Base-by-base conservation (phyloP, 345 rosid species). In the Salix suchowensis region DNA sequence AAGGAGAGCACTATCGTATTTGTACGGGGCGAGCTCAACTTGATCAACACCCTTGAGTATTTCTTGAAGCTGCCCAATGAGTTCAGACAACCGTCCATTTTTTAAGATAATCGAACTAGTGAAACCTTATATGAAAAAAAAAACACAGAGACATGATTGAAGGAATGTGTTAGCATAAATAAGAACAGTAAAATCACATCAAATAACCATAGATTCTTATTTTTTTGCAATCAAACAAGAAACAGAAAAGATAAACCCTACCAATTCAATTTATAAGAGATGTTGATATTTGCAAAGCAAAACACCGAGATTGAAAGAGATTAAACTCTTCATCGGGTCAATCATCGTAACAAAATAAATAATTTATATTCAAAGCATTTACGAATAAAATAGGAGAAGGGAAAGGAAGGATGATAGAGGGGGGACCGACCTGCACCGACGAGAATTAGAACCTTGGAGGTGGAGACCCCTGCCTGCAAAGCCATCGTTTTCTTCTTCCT, bases 401-500 rank as follows among this genome's bases (percentile, higher is more conserved):
- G 32, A 48, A 39, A 50, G 23, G 16, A 12, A 26, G 32, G n/a
- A 37, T 6, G 21, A 24, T 18, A 69, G 71, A 60, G 42, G 70
- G 73, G 65, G 44, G 44, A 10, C 13, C 13, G 55, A 92, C 98
- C 97, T 84, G 97, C 98, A 39, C 98, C 95, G 70, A 91, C 85
- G 61, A 94, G 88, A 75, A 94, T 81, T 65, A 94, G 86, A 52
- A 94, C 97, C 76, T 92, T 91, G 79, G 97, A 89, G 84, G 92
- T 84, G 77, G 88, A 88, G 81, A 90, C 93, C 3, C 92, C 95
- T 14, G 97, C 82, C 87, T 94, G 98, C 87, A 92, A 11, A 78
- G 98, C 98, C 97, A 94, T 91, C 28, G 11, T n/a, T 36, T 19
- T 12, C 28, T 18, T 54, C 39, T 30, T 74, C 32, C 12, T n/a